Evolutionary conservation across 441 rosid genomes (phyloP), one percentile per base, ranked within the genome.

Genomic region (Euphorbia celastroides): DNA sequence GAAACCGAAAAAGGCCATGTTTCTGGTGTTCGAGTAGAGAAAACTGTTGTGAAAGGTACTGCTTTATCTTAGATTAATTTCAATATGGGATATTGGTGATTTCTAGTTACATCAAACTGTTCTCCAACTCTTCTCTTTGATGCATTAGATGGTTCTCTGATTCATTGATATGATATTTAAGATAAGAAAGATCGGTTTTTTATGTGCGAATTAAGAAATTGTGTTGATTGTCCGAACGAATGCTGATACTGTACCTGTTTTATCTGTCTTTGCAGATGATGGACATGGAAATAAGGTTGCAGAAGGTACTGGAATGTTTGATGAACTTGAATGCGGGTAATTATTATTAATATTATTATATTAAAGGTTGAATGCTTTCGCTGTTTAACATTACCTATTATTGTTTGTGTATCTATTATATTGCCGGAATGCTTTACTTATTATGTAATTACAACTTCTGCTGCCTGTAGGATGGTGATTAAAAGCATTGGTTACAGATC

Each of bases 401-500:
- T 14, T 60, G 23, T 54, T 17, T 9, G 25, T n/a, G 31, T 20
- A 11, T 31, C 66, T 58, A 57, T 51, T 59, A 10, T 64, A 26
- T 46, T 38, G 54, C 19, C 9, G 52, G 30, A 60, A 23, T 54
- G 42, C 20, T 13, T 60, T 12, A 48, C 16, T 32, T 20, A 56
- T 23, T n/a, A n/a, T n/a, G n/a, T n/a, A n/a, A n/a, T n/a, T n/a
- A n/a, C n/a, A n/a, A n/a, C n/a, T 38, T 62, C 57, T 60, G 62
- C 41, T 68, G 65, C 73, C 57, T 75, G 69, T 74, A 93, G 99
- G 85, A 31, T 89, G 72, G 93, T 88, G 77, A 69, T 89, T 69
- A 93, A 86, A 83, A 90, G 96, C 87, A 88, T 93, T 69, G 99
- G 99, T 67, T 93, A 93, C 80, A 93, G 86, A 80, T 86, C 97